Evolutionary conservation across 2,329 filamentous ascomycete genomes (phyloP), one percentile per base, ranked within the genome.

Genomic region (Emmonsiellopsis sp.): DNA sequence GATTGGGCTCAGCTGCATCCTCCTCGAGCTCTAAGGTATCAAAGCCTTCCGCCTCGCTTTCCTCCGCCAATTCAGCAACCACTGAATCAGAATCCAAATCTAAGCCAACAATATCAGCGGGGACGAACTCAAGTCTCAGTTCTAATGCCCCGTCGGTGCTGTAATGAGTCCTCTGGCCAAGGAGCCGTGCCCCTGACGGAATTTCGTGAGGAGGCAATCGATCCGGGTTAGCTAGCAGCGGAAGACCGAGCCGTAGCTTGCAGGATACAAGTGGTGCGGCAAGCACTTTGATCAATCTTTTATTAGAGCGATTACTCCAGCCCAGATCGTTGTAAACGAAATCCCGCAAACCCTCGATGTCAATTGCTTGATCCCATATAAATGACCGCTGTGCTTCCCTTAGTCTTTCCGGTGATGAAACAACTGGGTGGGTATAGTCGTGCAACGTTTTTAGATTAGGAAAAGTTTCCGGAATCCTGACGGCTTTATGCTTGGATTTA

Each of bases 381-480:
- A 87, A 74, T 0, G 74, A 73, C 2, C 67, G 66, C 54, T 70
- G 75, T 16, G 91, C 62, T 42, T 72, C 75, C 3, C 79, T 70
- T 50, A 92, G 63, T 30, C 79, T 76, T 7, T 79, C 68, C 5
- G 75, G 60, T 0, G 77, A 76, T 0, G 91, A 96, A 3, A 96
- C 86, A 1, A 86, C 83, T 0, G 93, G 93, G 63, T 91, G 84
- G 0, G 87, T 92, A 62, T 98, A 98, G 64, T 89, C 95, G 9
- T 86, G 79, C 16, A 97, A 73, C 7, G 95, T 82, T 42, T 89
- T 86, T 46, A 81, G 72, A 57, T 88, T 84, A 0, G 93, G 93
- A 59, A 97, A 98, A 37, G 79, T 77, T 0, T 88, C 83, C 0
- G 92, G 92, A 34, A 98, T 86, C 3, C 70, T 74, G 46, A 96